Evolutionary conservation across 1,284 basidiomycete genomes (phyloP).

Genomic region (Ustilago vetiveriae): DNA sequence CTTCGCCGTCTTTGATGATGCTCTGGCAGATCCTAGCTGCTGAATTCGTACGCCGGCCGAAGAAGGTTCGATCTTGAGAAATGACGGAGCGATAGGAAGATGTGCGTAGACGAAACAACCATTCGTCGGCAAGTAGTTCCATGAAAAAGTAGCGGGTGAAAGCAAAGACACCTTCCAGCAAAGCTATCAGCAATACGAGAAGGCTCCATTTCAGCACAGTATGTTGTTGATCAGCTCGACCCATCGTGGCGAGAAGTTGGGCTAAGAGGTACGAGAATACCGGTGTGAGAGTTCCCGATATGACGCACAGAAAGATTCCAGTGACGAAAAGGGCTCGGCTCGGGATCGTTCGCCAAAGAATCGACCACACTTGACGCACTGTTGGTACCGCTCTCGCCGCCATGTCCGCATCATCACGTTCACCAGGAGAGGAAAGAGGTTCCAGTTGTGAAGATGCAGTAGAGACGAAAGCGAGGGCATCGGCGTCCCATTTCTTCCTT

Average conservation of each 20-base stretch:
- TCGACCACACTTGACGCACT: conserved; percentile 33
- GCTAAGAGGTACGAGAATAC: conserved; percentile 90
- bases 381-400: conserved; percentile 3
- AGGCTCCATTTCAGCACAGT: conserved; percentile 44
- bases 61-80: conserved; percentile 88
- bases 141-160: conserved; percentile 71
- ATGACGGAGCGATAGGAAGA: conserved; percentile 75
- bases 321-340: conserved; percentile 76
- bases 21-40: conserved; percentile 76
- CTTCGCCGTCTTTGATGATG: conserved; percentile 89
- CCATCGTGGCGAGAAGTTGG: conserved; percentile 74
- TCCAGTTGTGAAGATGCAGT: neutral
- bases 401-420: neutral
- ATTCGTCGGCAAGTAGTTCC: conserved; percentile 78
- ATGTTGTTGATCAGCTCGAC: conserved; percentile 75
- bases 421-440: no score
- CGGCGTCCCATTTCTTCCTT: conserved; percentile 18
- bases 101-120: conserved; percentile 78
- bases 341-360: conserved; percentile 79
- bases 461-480: neutral
- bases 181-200: conserved; percentile 75
- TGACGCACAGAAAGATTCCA: conserved; percentile 72
- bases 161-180: conserved; percentile 80
- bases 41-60: conserved; percentile 77
- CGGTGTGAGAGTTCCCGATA: conserved; percentile 84